These are phyloP conservation scores for Cytospora paraplurivora DNA, from an alignment of 2,329 filamentous ascomycete genomes.

Conservation along the genomic window DNA sequence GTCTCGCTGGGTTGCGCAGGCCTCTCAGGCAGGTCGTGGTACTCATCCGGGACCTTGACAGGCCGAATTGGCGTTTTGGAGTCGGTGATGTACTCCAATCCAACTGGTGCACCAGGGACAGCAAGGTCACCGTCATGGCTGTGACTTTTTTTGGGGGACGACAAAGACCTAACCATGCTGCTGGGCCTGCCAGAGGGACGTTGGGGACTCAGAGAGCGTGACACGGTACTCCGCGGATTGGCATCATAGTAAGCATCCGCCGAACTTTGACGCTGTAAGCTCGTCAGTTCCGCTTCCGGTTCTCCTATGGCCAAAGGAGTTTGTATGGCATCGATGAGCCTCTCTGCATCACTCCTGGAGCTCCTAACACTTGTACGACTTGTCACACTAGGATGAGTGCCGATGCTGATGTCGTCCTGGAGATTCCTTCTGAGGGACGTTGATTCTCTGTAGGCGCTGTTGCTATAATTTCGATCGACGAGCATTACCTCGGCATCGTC, in stretches of 20 bases:
- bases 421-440: constrained; percentile 38
- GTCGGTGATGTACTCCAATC: constrained; percentile 45
- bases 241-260: constrained; percentile 18
- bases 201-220: constrained; percentile 26
- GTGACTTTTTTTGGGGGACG: constrained; percentile 22
- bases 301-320: constrained; percentile 54
- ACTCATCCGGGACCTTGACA: constrained; percentile 53
- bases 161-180: constrained; percentile 24
- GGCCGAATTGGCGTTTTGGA: constrained; percentile 49
- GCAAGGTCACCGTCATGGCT: constrained; percentile 1
- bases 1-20: constrained; percentile 36
- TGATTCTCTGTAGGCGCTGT: constrained; percentile 27
- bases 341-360: constrained; percentile 64
- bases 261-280: constrained; percentile 25
- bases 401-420: constrained; percentile 43
- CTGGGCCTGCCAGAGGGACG: constrained; percentile 12
- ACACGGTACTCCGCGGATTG: background rate
- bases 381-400: constrained; percentile 44
- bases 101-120: constrained; percentile 36
- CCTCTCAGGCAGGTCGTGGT: constrained; percentile 37
- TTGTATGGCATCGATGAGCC: constrained; percentile 72
- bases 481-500: constrained; percentile 62
- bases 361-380: constrained; percentile 57
- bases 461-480: constrained; percentile 50
- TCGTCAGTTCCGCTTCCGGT: constrained; percentile 36